Evolutionary conservation across 2,329 filamentous ascomycete genomes (phyloP), one percentile per base, ranked within the genome.

Genomic region (Aspergillus tanneri): DNA sequence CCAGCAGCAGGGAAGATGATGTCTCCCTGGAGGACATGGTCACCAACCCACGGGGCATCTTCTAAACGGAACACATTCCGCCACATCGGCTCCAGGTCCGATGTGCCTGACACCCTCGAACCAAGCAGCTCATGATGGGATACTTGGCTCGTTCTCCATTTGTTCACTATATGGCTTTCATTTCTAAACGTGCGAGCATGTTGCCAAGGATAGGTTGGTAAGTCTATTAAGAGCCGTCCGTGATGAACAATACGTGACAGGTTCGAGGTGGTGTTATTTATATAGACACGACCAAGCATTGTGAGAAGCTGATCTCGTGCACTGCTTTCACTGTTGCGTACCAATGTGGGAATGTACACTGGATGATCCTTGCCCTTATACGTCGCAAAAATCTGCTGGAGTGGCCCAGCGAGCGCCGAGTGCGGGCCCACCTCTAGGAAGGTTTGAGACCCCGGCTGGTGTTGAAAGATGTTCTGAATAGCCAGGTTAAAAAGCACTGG

Each of bases 11-110:
- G 68, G 43, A 68, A 71, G 1, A 71, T 52, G 6, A 64, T 46
- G 8, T 59, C 50, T 0, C 54, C 55, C 23, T n/a, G n/a, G n/a
- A 61, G 51, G 8, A 72, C 55, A 3, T 49, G 44, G 43, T 73
- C 70, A 27, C 69, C 67, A 5, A 73, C 46, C 70, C 70, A 73
- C 2, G 65, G 60, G 0, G 65, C 48, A 32, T 69, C 61, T 8
- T 61, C 60, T 2, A 67, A 46, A 0, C 48, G 49, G 2, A 73
- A 46, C 3, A 61, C 49, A 37, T 68, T 67, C 2, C 69, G 49
- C 69, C 69, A 73, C 6, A 49, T 46, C 0, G 66, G 64, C 40
- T 64, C 62, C 2, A 65, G 51, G 7, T 60, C 55, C 11, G 58
- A 63, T 0, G 49, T 60, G 36, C 58, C 62, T 23, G 57, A 37